These are phyloP conservation scores for Cryphonectria naterciae DNA, from an alignment of 2,329 filamentous ascomycete species.

Conservation along the genomic window DNA sequence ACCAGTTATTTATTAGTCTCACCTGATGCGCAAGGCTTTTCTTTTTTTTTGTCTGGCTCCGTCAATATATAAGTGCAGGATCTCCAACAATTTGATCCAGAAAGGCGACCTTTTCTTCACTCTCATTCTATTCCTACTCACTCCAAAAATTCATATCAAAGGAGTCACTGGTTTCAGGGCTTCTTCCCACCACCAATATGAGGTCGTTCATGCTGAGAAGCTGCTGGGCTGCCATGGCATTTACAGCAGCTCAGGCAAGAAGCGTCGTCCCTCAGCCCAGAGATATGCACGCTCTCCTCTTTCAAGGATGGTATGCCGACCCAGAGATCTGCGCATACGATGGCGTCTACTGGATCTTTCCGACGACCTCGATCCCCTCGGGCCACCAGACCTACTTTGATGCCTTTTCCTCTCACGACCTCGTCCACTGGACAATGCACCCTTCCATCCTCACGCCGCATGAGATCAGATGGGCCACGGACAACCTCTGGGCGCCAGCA, in stretches of 20 bases:
- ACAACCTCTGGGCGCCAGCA: slow-evolving; percentile 53
- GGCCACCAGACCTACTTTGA: slow-evolving; percentile 53
- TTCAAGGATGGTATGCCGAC: slow-evolving; percentile 45
- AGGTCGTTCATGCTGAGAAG: too few relatives aligned
- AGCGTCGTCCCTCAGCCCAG: neutral
- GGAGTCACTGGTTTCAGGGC: neutral
- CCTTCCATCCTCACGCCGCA: slow-evolving; percentile 45
- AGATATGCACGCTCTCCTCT: neutral
- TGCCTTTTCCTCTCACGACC: slow-evolving; percentile 53
- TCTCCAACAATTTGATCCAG: too few relatives aligned
- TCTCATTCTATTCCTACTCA: too few relatives aligned
- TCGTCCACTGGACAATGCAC: slow-evolving; percentile 54
- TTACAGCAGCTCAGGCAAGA: neutral
- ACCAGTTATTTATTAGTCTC: neutral
- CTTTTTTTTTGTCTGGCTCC: neutral
- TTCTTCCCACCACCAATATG: neutral
- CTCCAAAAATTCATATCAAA: neutral
- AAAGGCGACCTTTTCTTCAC: too few relatives aligned
- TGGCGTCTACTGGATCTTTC: slow-evolving; percentile 51
- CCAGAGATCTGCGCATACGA: slow-evolving; percentile 53
- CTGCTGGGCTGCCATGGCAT: neutral
- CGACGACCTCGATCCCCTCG: slow-evolving; percentile 49
- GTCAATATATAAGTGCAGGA: too few relatives aligned
- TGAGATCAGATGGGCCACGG: slow-evolving; percentile 46
- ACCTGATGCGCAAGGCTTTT: neutral